phyloP scores from a whole-genome alignment of 2,329 filamentous ascomycete genomes.

The Epichloe brachyelytri region DNA sequence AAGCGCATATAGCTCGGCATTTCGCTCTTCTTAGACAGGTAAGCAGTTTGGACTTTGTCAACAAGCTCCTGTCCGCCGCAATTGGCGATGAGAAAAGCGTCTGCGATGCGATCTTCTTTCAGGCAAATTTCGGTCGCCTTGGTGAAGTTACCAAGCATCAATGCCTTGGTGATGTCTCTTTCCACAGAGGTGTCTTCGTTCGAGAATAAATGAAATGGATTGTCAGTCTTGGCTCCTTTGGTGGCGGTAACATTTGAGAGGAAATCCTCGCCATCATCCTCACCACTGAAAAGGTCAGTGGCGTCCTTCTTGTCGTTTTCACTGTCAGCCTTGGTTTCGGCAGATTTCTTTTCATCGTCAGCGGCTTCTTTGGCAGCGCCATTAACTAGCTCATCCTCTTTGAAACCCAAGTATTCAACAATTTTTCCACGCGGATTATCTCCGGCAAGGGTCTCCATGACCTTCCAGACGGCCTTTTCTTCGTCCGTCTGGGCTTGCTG shows the following conservation, averaged over 20 bases:
- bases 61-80: constrained; percentile 88
- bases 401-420: constrained; percentile 81
- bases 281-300: constrained; percentile 66
- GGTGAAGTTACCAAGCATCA: constrained; percentile 85
- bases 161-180: constrained; percentile 70
- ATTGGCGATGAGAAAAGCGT: constrained; percentile 96
- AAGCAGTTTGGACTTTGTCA: constrained; percentile 84
- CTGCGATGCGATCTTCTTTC: constrained; percentile 78
- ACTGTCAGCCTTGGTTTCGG: constrained; percentile 20
- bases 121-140: constrained; percentile 82
- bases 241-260: constrained; percentile 72
- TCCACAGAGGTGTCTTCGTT: constrained; percentile 77
- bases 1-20: constrained; percentile 87
- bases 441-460: constrained; percentile 78
- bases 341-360: constrained; percentile 14
- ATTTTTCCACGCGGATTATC: constrained; percentile 78
- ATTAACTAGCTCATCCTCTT: constrained; percentile 41
- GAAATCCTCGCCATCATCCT: constrained; percentile 65
- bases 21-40: constrained; percentile 69
- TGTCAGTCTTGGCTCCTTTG: constrained; percentile 85
- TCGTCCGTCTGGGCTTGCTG: constrained; percentile 67
- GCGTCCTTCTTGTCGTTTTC: constrained; percentile 43
- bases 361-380: constrained; percentile 27
- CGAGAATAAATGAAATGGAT: constrained; percentile 81
- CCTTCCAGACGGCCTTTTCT: constrained; percentile 91